phyloP scores from a whole-genome alignment of 176 grass and related monocot species.

The Oryza officinalis region DNA sequence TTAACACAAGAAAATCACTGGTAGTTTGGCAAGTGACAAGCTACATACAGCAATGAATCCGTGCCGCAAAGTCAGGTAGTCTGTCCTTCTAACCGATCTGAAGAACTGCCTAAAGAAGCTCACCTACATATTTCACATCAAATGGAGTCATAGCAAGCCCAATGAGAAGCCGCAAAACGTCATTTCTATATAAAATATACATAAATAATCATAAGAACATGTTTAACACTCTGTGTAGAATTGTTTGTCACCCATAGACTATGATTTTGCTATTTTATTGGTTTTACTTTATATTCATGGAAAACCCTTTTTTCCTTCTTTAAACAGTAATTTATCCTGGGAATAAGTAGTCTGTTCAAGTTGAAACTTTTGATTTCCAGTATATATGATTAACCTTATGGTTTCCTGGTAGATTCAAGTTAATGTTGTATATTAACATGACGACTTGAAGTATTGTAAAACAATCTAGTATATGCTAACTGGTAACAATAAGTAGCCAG shows the following conservation, averaged over 20 bases:
- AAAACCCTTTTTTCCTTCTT: neutral
- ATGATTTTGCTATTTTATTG: neutral
- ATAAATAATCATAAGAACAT: neutral
- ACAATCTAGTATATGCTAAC: neutral
- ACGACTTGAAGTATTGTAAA: neutral
- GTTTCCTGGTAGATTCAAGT: neutral
- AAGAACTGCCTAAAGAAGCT: slow-evolving; percentile 86
- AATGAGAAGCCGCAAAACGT: neutral
- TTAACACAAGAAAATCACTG: neutral
- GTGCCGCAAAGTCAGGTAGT: slow-evolving; percentile 82
- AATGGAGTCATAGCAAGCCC: neutral
- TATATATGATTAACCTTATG: neutral
- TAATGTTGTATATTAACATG: neutral
- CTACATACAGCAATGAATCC: slow-evolving; percentile 84
- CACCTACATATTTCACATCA: slow-evolving; percentile 48
- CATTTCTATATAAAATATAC: neutral
- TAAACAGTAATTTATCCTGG: neutral
- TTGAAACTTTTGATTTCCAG: neutral
- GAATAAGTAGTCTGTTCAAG: neutral
- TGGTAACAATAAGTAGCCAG: neutral
- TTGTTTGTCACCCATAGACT: neutral
- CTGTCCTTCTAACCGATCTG: slow-evolving; percentile 67
- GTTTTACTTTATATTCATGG: neutral
- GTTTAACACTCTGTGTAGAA: neutral
- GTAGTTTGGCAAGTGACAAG: neutral